phyloP scores from a whole-genome alignment of 164 flowering plant genomes.

The Magnolia changhungtana region DNA sequence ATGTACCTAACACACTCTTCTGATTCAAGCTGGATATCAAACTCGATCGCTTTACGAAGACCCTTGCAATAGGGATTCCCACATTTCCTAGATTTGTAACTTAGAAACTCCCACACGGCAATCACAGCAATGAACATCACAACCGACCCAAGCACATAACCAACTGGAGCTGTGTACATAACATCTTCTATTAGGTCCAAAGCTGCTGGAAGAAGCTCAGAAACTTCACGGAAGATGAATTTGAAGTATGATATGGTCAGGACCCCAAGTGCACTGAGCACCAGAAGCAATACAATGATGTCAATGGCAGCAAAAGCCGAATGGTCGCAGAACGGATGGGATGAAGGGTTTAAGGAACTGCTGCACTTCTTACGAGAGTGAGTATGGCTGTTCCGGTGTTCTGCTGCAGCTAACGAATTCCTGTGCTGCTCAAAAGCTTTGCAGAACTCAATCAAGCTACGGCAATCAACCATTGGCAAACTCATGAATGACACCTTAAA shows the following conservation, averaged over 20 bases:
- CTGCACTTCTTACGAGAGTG: slow-evolving; percentile 24
- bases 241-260: slow-evolving; percentile 37
- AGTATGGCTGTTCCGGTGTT: slow-evolving; percentile 17
- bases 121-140: slow-evolving; percentile 25
- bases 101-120: slow-evolving; percentile 34
- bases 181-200: slow-evolving; percentile 22
- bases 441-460: slow-evolving; percentile 56
- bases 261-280: slow-evolving; percentile 32
- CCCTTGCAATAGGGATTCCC: slow-evolving; percentile 56
- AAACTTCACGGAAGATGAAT: slow-evolving; percentile 29
- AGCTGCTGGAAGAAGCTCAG: slow-evolving; percentile 29
- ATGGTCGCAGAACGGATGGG: slow-evolving; percentile 38
- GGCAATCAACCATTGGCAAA: slow-evolving; percentile 54
- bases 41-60: slow-evolving; percentile 50
- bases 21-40: slow-evolving; percentile 60
- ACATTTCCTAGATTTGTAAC: slow-evolving; percentile 40
- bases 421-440: slow-evolving; percentile 45
- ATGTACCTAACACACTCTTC: slow-evolving; percentile 53
- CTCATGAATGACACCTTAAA: slow-evolving; percentile 8
- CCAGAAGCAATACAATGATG: slow-evolving; percentile 32
- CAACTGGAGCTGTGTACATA: slow-evolving; percentile 28
- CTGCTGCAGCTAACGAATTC: slow-evolving; percentile 16
- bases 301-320: slow-evolving; percentile 44
- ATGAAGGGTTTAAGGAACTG: slow-evolving; percentile 26
- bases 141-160: slow-evolving; percentile 30